Evolutionary conservation across 768 basidiomycete species (phyloP).

Genomic region (Boletus subparvulus): DNA sequence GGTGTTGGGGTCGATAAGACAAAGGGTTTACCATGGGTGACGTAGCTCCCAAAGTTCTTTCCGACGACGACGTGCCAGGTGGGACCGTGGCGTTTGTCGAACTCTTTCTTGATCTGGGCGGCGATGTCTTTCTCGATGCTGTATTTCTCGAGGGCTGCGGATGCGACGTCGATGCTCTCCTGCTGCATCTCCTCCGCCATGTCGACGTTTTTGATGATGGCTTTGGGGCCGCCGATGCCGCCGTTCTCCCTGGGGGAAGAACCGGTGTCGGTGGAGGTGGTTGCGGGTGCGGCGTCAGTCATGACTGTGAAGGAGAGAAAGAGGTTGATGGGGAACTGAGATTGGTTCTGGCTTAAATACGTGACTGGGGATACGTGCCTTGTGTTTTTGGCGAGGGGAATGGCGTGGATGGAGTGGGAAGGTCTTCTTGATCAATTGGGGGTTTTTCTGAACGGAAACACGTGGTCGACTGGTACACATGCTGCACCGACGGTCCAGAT

Average conservation of each 20-base stretch:
- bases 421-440: constrained; percentile 11
- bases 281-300: constrained; percentile 59
- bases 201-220: constrained; percentile 95
- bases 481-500: constrained; percentile 1
- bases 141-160: constrained; percentile 83
- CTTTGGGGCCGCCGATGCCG: constrained; percentile 57
- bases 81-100: constrained; percentile 86
- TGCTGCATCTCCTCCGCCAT: constrained; percentile 98
- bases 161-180: constrained; percentile 86
- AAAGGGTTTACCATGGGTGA: constrained; percentile 68
- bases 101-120: constrained; percentile 97
- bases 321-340: not conserved
- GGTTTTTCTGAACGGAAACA: constrained; percentile 19
- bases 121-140: constrained; percentile 98
- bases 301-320: constrained; percentile 33
- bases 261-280: constrained; percentile 55
- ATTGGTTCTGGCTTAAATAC: constrained; percentile 27
- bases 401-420: constrained; percentile 16
- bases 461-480: constrained; percentile 8
- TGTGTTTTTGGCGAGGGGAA: constrained; percentile 25
- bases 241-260: constrained; percentile 41
- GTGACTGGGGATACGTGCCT: constrained; percentile 19
- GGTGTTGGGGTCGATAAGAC: not conserved
- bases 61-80: constrained; percentile 99
- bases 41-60: constrained; percentile 98